Base-by-base conservation (phyloP, 2,329 filamentous ascomycete genomes). In the Drechslerella dactyloides region DNA sequence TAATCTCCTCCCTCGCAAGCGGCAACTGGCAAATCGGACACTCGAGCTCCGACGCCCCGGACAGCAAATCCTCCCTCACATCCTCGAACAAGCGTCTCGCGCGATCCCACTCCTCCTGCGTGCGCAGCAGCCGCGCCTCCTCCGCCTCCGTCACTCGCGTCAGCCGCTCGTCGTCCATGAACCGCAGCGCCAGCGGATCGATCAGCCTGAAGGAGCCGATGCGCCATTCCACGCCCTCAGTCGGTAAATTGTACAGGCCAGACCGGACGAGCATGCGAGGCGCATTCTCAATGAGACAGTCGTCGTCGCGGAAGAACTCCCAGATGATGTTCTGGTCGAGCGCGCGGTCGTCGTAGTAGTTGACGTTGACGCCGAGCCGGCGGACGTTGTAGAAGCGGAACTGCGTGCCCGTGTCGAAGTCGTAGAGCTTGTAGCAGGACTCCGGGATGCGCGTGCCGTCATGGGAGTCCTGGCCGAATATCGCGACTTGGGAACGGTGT, bases 241-340 rank as follows among this genome's bases (percentile, higher is more conserved):
- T 42, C 7, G 35, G 33, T 1, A 58, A 57, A 10, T 40, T 23
- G 21, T 69, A 69, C 10, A 40, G 44, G 10, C 65, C 65, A 17
- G 21, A 53, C 1, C n/a, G 44, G 4, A 62, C 23, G 6, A 69
- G 35, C 33, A 63, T 24, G 7, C 65, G 46, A 11, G 53, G 65
- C 53, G 57, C 44, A 19, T 58, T 69, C n/a, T 50, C 44, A 6
- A 69, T n/a, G 6, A 40, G 23, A 33, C 54, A 70, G 2, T 60
- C 54, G 4, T 59, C 54, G 48, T 70, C 59, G 33, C 62, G 65
- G 19, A 62, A 69, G 7, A 69, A 63, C 44, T 69, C 58, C 33
- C 54, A 69, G 15, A 24, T 60, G 1, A 59, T 37, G 1, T 50
- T 17, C 1, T 48, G 19, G 15, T 64, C 51, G 8, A 64, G 40